Conservation (phyloP, 2,329 filamentous ascomycete genomes). For the Macrophomina tecta region DNA sequence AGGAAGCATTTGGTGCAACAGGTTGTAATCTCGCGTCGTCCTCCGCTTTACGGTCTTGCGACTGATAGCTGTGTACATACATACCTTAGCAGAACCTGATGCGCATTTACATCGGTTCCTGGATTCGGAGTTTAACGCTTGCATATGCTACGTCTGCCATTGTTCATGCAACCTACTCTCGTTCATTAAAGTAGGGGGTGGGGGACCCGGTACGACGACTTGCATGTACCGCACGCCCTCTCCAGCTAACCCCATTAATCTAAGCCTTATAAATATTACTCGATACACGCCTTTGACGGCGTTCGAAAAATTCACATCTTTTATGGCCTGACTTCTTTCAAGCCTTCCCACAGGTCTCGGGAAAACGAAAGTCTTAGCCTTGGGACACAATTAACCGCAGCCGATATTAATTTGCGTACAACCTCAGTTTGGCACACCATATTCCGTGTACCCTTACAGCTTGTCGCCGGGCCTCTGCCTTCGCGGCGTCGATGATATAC, state of each 20-base stretch:
- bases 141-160: neutral
- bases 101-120: slow-evolving; percentile 4
- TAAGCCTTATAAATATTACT: too few species aligned
- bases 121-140: neutral
- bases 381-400: too few species aligned
- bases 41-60: neutral
- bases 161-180: neutral
- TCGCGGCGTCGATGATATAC: neutral
- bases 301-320: too few species aligned
- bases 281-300: too few species aligned
- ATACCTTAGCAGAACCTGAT: neutral
- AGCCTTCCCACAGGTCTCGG: too few species aligned
- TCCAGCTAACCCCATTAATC: neutral
- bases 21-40: neutral
- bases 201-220: neutral
- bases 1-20: neutral
- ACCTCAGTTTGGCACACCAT: neutral
- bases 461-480: neutral
- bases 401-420: too few species aligned
- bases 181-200: neutral
- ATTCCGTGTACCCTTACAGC: neutral
- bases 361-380: too few species aligned
- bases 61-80: neutral
- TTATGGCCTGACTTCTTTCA: too few species aligned
- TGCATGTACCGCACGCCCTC: neutral